These are phyloP conservation scores for Talaromyces pinophilus DNA, from an alignment of 2,329 filamentous ascomycete species.

Conservation along the genomic window DNA sequence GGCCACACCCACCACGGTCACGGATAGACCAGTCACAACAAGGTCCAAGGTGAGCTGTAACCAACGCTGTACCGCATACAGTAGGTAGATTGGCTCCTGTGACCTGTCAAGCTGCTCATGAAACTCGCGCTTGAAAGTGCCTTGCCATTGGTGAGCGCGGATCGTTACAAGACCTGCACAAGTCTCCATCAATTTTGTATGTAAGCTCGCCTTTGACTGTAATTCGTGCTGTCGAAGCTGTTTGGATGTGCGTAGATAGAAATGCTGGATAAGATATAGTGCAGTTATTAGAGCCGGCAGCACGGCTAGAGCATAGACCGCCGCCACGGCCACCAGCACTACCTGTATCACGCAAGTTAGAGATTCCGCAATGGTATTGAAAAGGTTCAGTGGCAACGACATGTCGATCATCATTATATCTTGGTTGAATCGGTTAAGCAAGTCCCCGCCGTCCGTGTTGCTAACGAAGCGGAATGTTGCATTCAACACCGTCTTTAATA, in stretches of 20 bases:
- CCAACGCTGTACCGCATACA: constrained; percentile 9
- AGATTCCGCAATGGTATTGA: not conserved
- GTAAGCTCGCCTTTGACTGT: constrained; percentile 61
- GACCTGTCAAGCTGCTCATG: constrained; percentile 35
- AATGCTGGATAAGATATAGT: constrained; percentile 49
- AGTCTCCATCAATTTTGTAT: constrained; percentile 60
- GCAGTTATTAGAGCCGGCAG: constrained; percentile 46
- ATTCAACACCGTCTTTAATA: constrained; percentile 4
- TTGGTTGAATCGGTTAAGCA: constrained; percentile 29
- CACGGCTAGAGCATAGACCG: constrained; percentile 55
- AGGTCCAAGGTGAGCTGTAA: constrained; percentile 10
- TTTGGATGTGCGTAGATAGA: constrained; percentile 62
- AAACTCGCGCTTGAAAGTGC: constrained; percentile 49
- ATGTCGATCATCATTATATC: constrained; percentile 48
- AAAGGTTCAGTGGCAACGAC: constrained; percentile 41
- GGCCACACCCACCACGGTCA: constrained; percentile 3
- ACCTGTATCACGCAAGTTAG: constrained; percentile 51
- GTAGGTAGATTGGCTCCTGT: constrained; percentile 9
- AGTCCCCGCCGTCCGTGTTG: not conserved
- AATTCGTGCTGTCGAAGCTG: constrained; percentile 63
- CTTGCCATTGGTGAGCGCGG: constrained; percentile 58
- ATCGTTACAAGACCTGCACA: constrained; percentile 58
- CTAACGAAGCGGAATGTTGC: constrained; percentile 9
- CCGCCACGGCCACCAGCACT: constrained; percentile 48
- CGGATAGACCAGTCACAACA: not conserved